A percentile compares a stretch with the other conserved stretches of the same genome.
phyloP scores from a whole-genome alignment of 2,329 filamentous ascomycete genomes.

The Hortaea werneckii region DNA sequence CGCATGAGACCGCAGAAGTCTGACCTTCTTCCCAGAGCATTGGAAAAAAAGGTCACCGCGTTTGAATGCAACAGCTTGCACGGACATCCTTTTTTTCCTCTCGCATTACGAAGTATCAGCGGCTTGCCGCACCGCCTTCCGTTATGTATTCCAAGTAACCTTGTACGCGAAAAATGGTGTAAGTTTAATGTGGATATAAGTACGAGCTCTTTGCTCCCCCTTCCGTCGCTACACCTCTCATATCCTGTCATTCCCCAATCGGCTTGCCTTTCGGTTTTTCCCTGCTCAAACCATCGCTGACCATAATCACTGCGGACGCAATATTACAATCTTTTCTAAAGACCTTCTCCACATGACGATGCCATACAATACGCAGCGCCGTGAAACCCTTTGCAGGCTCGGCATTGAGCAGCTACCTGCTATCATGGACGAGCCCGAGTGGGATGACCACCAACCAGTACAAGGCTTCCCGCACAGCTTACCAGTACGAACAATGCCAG shows the following conservation, averaged over 20 bases:
- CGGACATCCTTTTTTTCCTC: neutral
- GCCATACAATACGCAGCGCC: constrained; percentile 18
- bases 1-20: neutral
- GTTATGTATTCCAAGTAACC: neutral
- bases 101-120: neutral
- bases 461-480: constrained; percentile 5
- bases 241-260: neutral
- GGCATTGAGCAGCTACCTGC: constrained; percentile 22
- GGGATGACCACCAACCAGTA: constrained; percentile 4
- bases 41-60: constrained; percentile 1
- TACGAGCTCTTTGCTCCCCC: neutral
- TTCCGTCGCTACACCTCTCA: neutral
- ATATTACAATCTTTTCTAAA: neutral
- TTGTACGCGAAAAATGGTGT: neutral
- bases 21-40: neutral
- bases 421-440: constrained; percentile 4
- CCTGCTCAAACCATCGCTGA: neutral
- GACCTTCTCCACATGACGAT: constrained; percentile 8
- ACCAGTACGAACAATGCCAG: constrained; percentile 13
- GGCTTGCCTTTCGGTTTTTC: too few species aligned
- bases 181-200: constrained; percentile 1
- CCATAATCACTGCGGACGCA: neutral
- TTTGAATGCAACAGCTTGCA: constrained; percentile 1
- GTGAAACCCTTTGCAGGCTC: constrained; percentile 15
- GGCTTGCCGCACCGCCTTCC: constrained; percentile 2